These are phyloP conservation scores for Phycomyces blakesleeanus DNA, from an alignment of 192 early-diverging fungal genomes.

Conservation along the genomic window DNA sequence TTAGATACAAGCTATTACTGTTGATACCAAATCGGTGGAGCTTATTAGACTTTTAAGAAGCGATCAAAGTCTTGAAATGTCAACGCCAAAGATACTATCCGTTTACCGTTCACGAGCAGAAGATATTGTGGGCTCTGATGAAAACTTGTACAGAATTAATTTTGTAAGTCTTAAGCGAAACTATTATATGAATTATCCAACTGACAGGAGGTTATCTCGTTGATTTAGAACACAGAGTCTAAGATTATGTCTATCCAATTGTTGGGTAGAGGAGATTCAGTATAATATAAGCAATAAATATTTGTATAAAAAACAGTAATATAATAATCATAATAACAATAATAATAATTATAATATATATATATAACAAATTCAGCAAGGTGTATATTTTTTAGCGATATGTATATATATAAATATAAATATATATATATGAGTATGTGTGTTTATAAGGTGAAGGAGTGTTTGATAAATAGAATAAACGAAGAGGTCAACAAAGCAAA, in stretches of 20 bases:
- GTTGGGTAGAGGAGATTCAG: neutral
- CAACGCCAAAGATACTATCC: slow-evolving; percentile 25
- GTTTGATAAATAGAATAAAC: no score
- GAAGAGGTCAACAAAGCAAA: no score
- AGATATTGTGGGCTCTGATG: slow-evolving; percentile 35
- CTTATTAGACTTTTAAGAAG: slow-evolving; percentile 65
- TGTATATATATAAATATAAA: no score
- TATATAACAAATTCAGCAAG: no score
- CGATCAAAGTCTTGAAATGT: slow-evolving; percentile 41
- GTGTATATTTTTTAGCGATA: no score
- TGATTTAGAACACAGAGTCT: slow-evolving; percentile 52
- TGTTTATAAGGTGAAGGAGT: no score
- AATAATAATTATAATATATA: no score
- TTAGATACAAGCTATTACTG: slow-evolving; percentile 26
- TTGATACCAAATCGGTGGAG: slow-evolving; percentile 64
- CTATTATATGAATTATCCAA: neutral
- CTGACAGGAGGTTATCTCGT: neutral
- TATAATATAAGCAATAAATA: no score
- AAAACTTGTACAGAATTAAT: slow-evolving; percentile 37
- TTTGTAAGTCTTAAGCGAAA: slow-evolving; percentile 24
- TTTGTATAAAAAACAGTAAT: no score
- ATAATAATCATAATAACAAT: no score
- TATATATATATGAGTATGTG: no score
- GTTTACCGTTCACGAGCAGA: slow-evolving; percentile 33
- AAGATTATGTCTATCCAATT: slow-evolving; percentile 77